Evolutionary conservation across 306 rosid species (phyloP), one percentile per base, ranked within the genome.

Genomic region (Lathyrus aphaca): DNA sequence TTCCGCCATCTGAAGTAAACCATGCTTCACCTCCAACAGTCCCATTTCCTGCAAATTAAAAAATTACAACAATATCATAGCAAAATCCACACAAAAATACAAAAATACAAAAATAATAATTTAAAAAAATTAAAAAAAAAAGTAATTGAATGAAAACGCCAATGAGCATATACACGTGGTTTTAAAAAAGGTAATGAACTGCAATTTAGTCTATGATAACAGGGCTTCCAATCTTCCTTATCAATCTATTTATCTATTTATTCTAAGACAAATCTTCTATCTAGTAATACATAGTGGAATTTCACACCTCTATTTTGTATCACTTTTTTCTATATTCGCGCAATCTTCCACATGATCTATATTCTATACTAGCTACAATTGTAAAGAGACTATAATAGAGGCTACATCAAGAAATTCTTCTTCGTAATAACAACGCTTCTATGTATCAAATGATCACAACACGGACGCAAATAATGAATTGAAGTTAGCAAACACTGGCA

Each of bases 1-100:
- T 75, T 94, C 99, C 15, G 96, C 96, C 18, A 91, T 69, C 82
- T 94, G 99, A 70, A 94, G 96, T 83, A 94, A 87, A 64, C 99
- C 97, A 77, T 94, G 99, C 76, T 94, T 94, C 71, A 94, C 87
- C 88, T 94, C 99, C 85, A 94, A 86, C 56, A 94, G 51, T 32
- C 97, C 86, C 97, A 94, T 89, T 74, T 91, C 87, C 99, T 94
- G 83, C 74, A 65, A 77, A 73, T 61, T 12, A 70, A n/a, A 4
- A 13, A 73, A 51, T 50, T 4, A 57, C 50, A 56, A 57, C 55
- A 44, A 56, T 32, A 43, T n/a, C 10, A 49, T 5, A 10, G 1
- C 17, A 21, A 35, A 9, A 21, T 21, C 29, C 17, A 46, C 17
- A 50, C 4, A 68, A 14, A 9, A 72, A 27, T n/a, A 11, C 10